Base-by-base conservation (phyloP, 164 flowering plant species). In the Taxillus chinensis region DNA sequence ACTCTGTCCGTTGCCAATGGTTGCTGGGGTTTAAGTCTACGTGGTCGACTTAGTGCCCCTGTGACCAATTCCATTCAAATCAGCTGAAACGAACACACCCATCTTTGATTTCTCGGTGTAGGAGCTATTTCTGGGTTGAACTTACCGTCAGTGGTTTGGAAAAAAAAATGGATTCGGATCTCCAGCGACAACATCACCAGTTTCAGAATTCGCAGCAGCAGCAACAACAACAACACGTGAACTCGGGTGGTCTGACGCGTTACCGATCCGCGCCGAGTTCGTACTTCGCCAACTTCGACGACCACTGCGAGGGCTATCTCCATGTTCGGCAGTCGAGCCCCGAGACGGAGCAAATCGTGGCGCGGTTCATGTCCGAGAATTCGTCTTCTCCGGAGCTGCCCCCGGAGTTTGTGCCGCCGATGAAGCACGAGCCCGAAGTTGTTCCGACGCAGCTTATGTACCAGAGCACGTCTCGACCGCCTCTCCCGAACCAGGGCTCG, bases 181-280 rank as follows among this genome's bases (percentile, higher is more conserved):
- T 71, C 50, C 78, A 67, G 5, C 76, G 60, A 5, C 70, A 54
- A 3, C 74, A 42, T 27, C 73, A 60, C 39, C 68, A 62, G 39
- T 56, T 62, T 15, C 68, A 70, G 12, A 75, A 60, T 4, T 66
- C 67, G n/a, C 71, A 55, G 17, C 70, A 70, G 17, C 80, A 70
- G 16, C 71, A 46, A 27, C 71, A 70, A 12, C 80, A 70, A 48
- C 69, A 69, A 15, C 83, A 64, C 64, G 60, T 62, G 66, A 71
- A 57, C 49, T 70, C 80, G 3, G 76, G 79, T 7, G 77, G 86
- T 8, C 67, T 85, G 63, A 75, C 73, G 9, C 79, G 87, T 17
- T 85, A 80, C 72, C 74, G 79, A 49, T 85, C 90, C 0, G 90
- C 90, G 0, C 90, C 90, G 7, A 81, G 84, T 53, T 78, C 87